Evolutionary conservation across 176 grass and related monocot genomes (phyloP), one percentile per base, ranked within the genome.

Genomic region (Aegilops sharonensis): DNA sequence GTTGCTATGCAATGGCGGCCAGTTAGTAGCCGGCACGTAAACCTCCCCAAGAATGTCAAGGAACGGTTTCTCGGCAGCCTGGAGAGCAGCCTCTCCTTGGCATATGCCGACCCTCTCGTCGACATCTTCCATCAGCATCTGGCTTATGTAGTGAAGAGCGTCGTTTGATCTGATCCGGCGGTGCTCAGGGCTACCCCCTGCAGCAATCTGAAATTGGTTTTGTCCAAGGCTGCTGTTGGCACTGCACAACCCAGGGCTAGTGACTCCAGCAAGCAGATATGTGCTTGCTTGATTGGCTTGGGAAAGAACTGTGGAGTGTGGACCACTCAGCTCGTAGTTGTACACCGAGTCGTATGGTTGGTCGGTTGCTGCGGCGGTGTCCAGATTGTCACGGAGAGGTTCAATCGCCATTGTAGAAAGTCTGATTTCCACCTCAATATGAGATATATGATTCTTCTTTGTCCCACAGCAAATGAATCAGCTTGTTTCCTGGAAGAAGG

Each of bases 41-140:
- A 78, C 72, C 78, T 87, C 68, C 32, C 23, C 65, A 10, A 92
- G 84, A 67, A 89, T 87, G 48, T 87, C 87, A 6, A 35, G 80
- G 68, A 92, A 92, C 10, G 61, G 24, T 27, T 89, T 87, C 74
- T 92, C 91, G 1, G 75, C 82, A n/a, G 75, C 80, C 17, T 80
- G 83, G 72, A 92, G 72, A 9, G 87, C 68, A 0, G 64, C 36
- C 47, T 84, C 87, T 14, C 66, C 84, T 75, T 87, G 64, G 72
- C 66, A 40, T 5, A 8, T 18, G 68, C 9, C 6, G 13, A 54
- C 52, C 43, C 73, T 87, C 34, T 85, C 87, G 40, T 92, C 74
- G 4, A 77, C 31, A 57, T 87, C 87, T 27, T 90, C 84, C 70
- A 90, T 81, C 67, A 90, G 68, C 67, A 87, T 85, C 60, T 68